These are phyloP conservation scores for Urostyla sp. DNA, from an alignment of 73 alveolate species.

Conservation along the genomic window DNA sequence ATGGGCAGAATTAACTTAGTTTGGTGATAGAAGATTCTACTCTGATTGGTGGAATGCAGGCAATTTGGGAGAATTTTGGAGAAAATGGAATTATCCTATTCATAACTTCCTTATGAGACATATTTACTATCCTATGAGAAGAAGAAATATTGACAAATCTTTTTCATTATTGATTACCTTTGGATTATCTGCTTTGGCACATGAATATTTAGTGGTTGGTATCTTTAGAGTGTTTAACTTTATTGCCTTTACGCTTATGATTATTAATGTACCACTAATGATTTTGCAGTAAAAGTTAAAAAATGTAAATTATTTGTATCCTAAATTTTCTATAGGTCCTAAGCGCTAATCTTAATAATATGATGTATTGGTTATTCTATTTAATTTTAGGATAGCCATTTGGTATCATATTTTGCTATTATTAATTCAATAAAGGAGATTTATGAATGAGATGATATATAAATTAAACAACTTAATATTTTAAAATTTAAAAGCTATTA, in stretches of 20 bases:
- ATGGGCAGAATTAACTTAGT: conserved; percentile 67
- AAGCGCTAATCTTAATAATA: conserved; percentile 71
- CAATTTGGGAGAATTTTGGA: conserved; percentile 70
- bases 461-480: not conserved
- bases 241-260: conserved; percentile 83
- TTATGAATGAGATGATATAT: not conserved
- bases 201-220: conserved; percentile 85
- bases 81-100: conserved; percentile 92
- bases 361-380: conserved; percentile 83
- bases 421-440: conserved; percentile 23
- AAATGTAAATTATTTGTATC: conserved; percentile 19
- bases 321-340: conserved; percentile 9
- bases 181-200: conserved; percentile 82
- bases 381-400: conserved; percentile 89
- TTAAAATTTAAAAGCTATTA: too few relatives aligned
- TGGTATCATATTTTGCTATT: conserved; percentile 74
- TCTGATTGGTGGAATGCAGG: conserved; percentile 82
- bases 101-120: conserved; percentile 89
- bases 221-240: conserved; percentile 66
- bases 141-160: conserved; percentile 70
- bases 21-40: conserved; percentile 76
- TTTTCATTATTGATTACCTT: conserved; percentile 73
- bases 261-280: conserved; percentile 82
- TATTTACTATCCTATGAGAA: conserved; percentile 81
- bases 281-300: conserved; percentile 72